These are phyloP conservation scores for Caloboletus firmus DNA, from an alignment of 1,284 basidiomycete genomes.

Conservation along the genomic window DNA sequence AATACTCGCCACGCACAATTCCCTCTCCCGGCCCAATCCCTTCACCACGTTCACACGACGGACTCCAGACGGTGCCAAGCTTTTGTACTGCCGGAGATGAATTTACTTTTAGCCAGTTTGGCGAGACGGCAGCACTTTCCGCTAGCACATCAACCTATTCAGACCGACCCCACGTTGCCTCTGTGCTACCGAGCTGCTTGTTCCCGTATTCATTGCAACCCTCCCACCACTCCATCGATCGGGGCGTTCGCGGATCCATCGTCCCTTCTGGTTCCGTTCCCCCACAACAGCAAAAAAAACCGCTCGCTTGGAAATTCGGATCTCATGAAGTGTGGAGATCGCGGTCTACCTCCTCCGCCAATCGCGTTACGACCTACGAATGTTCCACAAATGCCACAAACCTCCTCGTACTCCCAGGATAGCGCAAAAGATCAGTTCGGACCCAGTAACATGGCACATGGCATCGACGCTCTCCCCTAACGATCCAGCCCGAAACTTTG, in stretches of 20 bases:
- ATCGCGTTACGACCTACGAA: neutral
- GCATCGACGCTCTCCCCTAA: constrained; percentile 4
- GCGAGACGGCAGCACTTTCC: neutral
- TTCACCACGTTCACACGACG: constrained; percentile 11
- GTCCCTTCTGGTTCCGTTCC: neutral
- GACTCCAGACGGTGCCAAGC: neutral
- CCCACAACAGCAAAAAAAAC: neutral
- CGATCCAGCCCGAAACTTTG: constrained; percentile 8
- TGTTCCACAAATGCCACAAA: neutral
- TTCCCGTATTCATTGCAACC: neutral
- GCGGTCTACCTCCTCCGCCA: neutral
- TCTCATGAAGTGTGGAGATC: neutral
- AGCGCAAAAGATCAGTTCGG: neutral
- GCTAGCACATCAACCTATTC: neutral
- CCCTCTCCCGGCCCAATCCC: neutral
- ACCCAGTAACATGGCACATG: constrained; percentile 12
- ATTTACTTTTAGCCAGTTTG: neutral
- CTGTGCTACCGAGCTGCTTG: neutral
- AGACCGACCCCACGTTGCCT: neutral
- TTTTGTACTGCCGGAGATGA: neutral
- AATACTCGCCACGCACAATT: neutral
- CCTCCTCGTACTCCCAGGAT: constrained; percentile 6
- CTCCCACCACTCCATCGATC: neutral
- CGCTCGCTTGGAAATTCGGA: neutral
- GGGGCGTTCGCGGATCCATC: neutral